These are phyloP conservation scores for Rhizopogon salebrosus DNA, from an alignment of 768 basidiomycete species.

Conservation along the genomic window DNA sequence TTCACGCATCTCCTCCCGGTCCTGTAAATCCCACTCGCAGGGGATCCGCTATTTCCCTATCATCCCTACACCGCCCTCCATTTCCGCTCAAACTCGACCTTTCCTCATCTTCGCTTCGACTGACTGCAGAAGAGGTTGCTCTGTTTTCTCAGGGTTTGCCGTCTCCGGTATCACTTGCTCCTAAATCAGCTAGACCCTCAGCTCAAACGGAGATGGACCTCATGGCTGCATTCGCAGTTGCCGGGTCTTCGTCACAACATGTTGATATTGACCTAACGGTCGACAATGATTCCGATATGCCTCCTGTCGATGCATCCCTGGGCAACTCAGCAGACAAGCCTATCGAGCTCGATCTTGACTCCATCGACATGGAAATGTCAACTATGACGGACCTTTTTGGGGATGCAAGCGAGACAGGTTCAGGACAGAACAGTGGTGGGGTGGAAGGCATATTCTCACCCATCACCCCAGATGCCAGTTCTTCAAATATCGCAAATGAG, in stretches of 20 bases:
- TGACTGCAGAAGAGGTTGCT: constrained; percentile 58
- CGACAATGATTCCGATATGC: constrained; percentile 26
- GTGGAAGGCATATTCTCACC: constrained; percentile 54
- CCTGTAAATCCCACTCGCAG: constrained; percentile 42
- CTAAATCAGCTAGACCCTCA: constrained; percentile 65
- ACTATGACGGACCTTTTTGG: constrained; percentile 50
- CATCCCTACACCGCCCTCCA: constrained; percentile 67
- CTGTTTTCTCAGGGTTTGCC: constrained; percentile 53
- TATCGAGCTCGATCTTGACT: constrained; percentile 73
- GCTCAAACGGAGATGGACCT: constrained; percentile 56
- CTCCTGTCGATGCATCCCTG: constrained; percentile 26
- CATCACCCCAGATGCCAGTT: constrained; percentile 20
- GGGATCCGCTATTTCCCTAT: constrained; percentile 74
- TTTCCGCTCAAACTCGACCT: constrained; percentile 78
- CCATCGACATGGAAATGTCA: constrained; percentile 60
- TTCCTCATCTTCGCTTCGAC: constrained; percentile 60
- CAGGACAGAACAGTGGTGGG: constrained; percentile 28
- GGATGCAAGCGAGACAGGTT: constrained; percentile 32
- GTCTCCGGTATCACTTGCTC: constrained; percentile 79
- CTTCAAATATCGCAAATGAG: constrained; percentile 15
- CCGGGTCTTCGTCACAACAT: constrained; percentile 28
- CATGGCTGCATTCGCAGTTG: constrained; percentile 62
- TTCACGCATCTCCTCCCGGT: constrained; percentile 30
- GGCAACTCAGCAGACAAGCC: constrained; percentile 76
- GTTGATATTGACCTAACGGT: constrained; percentile 60